Conservation (phyloP, 306 rosid species). For the Cicer pinnatifidum region DNA sequence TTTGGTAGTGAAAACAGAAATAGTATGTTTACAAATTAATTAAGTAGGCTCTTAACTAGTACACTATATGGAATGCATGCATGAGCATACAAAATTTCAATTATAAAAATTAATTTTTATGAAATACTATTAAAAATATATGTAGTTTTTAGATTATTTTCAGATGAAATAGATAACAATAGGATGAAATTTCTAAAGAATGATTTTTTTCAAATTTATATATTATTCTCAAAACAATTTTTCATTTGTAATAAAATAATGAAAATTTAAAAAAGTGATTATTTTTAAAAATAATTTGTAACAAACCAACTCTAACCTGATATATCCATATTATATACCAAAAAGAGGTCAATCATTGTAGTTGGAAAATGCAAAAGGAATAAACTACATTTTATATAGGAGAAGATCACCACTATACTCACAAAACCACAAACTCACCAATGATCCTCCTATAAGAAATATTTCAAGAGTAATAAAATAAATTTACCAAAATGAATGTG, state of each 20-base stretch:
- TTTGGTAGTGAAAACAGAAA: background rate
- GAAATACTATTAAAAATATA: too few species aligned
- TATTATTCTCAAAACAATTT: too few species aligned
- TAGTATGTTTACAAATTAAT: background rate
- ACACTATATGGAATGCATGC: background rate
- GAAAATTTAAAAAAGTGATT: too few species aligned
- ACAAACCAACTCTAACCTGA: too few species aligned
- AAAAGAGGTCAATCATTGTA: slow-evolving; percentile 40
- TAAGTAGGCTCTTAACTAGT: background rate
- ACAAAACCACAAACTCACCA: slow-evolving; percentile 48
- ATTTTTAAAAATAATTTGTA: too few species aligned
- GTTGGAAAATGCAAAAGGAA: slow-evolving; percentile 41
- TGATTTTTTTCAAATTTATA: too few species aligned
- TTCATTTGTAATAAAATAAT: too few species aligned
- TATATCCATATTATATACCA: slow-evolving; percentile 6
- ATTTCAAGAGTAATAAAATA: slow-evolving; percentile 16
- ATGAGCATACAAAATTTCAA: background rate
- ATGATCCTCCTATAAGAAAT: slow-evolving; percentile 40
- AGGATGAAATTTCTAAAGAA: too few species aligned
- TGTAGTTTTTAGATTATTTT: too few species aligned
- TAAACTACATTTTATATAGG: background rate
- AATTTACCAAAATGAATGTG: slow-evolving; percentile 24
- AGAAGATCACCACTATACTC: slow-evolving; percentile 43
- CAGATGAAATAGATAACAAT: too few species aligned
- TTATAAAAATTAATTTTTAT: too few species aligned